phyloP scores from a whole-genome alignment of 2,329 filamentous ascomycete species.

The Celoporthe dispersa region DNA sequence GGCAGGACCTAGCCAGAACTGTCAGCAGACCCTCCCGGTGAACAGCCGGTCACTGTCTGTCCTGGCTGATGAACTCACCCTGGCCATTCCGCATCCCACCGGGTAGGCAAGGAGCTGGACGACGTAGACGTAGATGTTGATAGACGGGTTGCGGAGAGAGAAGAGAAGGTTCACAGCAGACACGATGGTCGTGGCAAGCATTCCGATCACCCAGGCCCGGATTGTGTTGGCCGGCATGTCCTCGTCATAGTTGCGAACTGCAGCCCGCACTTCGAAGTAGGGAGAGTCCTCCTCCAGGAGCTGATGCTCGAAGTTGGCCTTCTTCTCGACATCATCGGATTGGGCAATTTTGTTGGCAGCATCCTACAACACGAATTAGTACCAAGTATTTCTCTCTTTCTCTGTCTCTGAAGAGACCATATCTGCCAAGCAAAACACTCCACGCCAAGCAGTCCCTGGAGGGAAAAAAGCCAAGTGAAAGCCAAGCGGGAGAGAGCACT shows the following conservation, averaged over 20 bases:
- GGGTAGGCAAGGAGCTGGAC: conserved; percentile 26
- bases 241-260: conserved; percentile 33
- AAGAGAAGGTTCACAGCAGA: conserved; percentile 26
- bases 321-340: conserved; percentile 28
- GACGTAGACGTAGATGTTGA: conserved; percentile 26
- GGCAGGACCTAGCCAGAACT: conserved; percentile 7
- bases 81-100: conserved; percentile 17
- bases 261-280: conserved; percentile 36
- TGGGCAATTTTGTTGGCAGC: conserved; percentile 24
- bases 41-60: too few species aligned
- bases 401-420: too few species aligned
- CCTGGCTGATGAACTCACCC: conserved; percentile 6
- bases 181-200: conserved; percentile 20
- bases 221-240: conserved; percentile 28
- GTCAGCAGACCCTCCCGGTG: background rate
- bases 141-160: conserved; percentile 23
- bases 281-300: conserved; percentile 27
- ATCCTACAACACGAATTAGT: background rate
- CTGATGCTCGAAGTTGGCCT: conserved; percentile 26
- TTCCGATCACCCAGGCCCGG: conserved; percentile 25
- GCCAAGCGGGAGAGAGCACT: background rate
- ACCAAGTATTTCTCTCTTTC: background rate
- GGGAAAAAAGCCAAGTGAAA: background rate
- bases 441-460: background rate
- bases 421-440: background rate